Conservation (phyloP, 805 yeast genomes). For the Candida patagonica region DNA sequence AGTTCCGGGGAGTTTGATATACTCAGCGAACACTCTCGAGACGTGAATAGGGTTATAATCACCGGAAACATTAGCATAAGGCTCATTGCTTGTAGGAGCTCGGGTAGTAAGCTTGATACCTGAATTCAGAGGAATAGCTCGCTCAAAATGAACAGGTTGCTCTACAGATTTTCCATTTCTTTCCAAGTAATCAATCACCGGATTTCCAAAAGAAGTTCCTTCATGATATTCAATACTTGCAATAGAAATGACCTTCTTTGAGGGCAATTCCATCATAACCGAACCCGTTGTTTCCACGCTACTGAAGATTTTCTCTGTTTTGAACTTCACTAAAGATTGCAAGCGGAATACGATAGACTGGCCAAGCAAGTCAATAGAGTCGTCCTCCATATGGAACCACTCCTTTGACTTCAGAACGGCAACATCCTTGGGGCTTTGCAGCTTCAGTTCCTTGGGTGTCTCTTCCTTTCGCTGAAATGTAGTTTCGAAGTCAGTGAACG, state of each 20-base stretch:
- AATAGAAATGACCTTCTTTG: constrained; percentile 78
- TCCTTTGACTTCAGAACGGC: constrained; percentile 92
- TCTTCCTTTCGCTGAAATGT: constrained; percentile 85
- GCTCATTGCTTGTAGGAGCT: constrained; percentile 93
- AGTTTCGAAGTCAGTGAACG: constrained; percentile 76
- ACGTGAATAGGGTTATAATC: constrained; percentile 98
- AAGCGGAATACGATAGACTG: constrained; percentile 84
- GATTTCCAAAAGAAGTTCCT: constrained; percentile 91
- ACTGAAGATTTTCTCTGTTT: constrained; percentile 64
- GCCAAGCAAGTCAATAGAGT: constrained; percentile 53
- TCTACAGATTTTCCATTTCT: constrained; percentile 92
- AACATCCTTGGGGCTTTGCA: constrained; percentile 74
- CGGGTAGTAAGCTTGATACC: constrained; percentile 39
- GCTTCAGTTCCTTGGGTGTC: constrained; percentile 71
- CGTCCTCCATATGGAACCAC: constrained; percentile 83
- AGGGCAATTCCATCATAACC: constrained; percentile 79
- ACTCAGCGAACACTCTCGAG: constrained; percentile 85
- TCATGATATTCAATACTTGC: constrained; percentile 84
- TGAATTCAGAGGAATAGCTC: constrained; percentile 73
- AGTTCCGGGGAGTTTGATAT: constrained; percentile 92
- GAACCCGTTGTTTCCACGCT: constrained; percentile 79
- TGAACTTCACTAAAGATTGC: constrained; percentile 74
- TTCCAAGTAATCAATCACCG: constrained; percentile 85
- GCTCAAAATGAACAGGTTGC: constrained; percentile 86
- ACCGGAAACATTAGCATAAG: constrained; percentile 95